Percentiles rank a stretch among this genome's conserved stretches.
These are phyloP conservation scores for Musa beccarii DNA, from an alignment of 176 grass and related monocot species.

Conservation along the genomic window DNA sequence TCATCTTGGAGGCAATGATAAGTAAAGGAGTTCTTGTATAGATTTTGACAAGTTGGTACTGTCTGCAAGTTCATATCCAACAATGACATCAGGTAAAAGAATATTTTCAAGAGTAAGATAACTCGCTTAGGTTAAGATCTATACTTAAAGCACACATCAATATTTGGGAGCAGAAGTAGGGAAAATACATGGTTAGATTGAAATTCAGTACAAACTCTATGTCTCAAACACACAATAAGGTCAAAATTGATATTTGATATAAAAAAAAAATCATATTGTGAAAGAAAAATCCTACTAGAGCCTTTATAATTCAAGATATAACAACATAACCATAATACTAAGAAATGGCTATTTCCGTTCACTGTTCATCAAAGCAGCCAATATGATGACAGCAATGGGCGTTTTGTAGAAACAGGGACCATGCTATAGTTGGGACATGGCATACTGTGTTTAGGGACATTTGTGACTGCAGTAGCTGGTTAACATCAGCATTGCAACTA, in stretches of 20 bases:
- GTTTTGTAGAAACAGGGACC: background rate
- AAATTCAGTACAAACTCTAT: background rate
- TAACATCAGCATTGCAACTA: too few species aligned
- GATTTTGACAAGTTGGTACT: slow-evolving; percentile 16
- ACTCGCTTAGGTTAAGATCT: background rate
- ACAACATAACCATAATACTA: background rate
- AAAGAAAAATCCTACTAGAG: background rate
- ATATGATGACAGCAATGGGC: background rate
- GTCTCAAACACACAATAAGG: background rate
- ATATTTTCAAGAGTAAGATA: background rate
- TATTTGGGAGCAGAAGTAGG: background rate
- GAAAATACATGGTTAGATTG: background rate
- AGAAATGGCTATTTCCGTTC: background rate
- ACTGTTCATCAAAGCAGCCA: background rate
- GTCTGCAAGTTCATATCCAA: slow-evolving; percentile 9
- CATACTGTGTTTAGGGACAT: too few species aligned
- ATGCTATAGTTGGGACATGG: background rate
- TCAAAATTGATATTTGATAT: background rate
- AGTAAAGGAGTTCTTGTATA: slow-evolving; percentile 19
- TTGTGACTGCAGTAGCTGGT: too few species aligned
- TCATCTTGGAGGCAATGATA: slow-evolving; percentile 15
- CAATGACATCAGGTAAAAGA: background rate
- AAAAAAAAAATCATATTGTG: background rate
- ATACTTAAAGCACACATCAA: background rate
- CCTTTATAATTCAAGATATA: background rate